Evolutionary conservation across 768 basidiomycete genomes (phyloP).

Genomic region (Rhizopogon vesiculosus): DNA sequence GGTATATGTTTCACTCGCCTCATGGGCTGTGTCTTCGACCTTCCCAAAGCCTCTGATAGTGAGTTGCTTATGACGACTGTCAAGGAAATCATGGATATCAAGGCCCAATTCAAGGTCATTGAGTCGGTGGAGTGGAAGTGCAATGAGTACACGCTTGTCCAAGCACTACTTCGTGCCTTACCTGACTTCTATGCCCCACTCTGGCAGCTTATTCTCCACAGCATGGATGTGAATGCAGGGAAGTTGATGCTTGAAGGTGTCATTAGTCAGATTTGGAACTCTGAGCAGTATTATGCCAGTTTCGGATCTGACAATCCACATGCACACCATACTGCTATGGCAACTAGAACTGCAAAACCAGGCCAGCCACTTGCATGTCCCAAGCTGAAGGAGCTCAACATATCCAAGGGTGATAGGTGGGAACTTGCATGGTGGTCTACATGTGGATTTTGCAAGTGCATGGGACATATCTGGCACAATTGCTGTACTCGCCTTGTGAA

Average conservation of each 20-base stretch:
- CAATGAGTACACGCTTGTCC: too few relatives aligned
- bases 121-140: too few relatives aligned
- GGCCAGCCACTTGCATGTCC: background rate
- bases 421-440: background rate
- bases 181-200: too few relatives aligned
- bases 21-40: background rate
- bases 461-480: background rate
- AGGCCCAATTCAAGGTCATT: background rate
- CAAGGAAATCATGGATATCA: background rate
- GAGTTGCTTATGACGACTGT: background rate
- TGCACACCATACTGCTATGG: background rate
- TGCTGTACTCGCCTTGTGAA: too few relatives aligned
- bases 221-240: too few relatives aligned
- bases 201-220: too few relatives aligned
- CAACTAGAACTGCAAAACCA: background rate
- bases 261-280: background rate
- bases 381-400: background rate
- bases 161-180: too few relatives aligned
- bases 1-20: background rate
- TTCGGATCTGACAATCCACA: background rate
- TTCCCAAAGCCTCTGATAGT: background rate
- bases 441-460: background rate
- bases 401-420: background rate
- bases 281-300: background rate
- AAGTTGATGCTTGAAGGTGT: background rate